These are phyloP conservation scores for Filobasidium uniguttulatum DNA, from an alignment of 1,284 basidiomycete species.

Conservation along the genomic window DNA sequence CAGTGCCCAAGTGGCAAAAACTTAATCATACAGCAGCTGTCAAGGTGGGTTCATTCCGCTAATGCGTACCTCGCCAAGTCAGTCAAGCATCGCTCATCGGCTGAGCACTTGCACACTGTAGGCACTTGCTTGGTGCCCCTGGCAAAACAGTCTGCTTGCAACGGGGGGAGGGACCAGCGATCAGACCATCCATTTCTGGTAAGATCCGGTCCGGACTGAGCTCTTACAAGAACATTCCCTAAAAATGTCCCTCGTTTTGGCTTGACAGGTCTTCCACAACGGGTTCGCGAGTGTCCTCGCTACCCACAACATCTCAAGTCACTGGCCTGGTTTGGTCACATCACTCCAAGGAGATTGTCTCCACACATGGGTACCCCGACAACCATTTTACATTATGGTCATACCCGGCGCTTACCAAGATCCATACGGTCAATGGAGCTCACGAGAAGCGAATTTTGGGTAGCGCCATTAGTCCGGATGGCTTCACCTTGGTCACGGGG, in stretches of 20 bases:
- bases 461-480: constrained; percentile 69
- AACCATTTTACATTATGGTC: constrained; percentile 41
- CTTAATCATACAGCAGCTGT: constrained; percentile 87
- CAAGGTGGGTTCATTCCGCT: constrained; percentile 46
- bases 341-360: constrained; percentile 78
- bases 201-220: background rate
- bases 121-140: constrained; percentile 95
- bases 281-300: constrained; percentile 68
- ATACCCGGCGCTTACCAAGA: constrained; percentile 49
- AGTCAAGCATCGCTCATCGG: background rate
- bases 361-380: constrained; percentile 84
- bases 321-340: constrained; percentile 82
- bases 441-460: constrained; percentile 81
- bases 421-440: constrained; percentile 79
- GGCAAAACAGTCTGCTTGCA: constrained; percentile 83
- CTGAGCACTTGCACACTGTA: too few species aligned
- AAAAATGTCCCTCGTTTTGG: constrained; percentile 4
- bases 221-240: too few species aligned
- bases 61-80: background rate
- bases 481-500: constrained; percentile 76
- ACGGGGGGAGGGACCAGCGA: constrained; percentile 91
- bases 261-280: constrained; percentile 55
- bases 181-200: constrained; percentile 83
- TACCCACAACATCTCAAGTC: constrained; percentile 76
- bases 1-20: constrained; percentile 76